phyloP scores from a whole-genome alignment of 768 basidiomycete genomes.

The Favolaschia claudopus region DNA sequence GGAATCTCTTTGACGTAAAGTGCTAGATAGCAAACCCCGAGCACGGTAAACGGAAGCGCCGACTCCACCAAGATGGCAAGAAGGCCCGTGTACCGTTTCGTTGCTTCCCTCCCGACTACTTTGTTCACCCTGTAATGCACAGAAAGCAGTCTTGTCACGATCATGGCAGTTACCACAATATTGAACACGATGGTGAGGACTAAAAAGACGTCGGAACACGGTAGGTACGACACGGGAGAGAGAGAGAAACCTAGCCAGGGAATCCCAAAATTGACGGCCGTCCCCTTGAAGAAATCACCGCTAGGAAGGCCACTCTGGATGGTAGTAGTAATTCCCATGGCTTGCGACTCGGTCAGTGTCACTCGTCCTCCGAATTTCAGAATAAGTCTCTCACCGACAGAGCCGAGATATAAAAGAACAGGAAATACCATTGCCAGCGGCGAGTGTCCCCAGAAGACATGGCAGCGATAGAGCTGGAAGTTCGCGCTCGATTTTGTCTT shows the following conservation, averaged over 20 bases:
- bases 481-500: neutral
- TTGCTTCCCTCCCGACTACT: conserved; percentile 27
- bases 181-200: conserved; percentile 37
- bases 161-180: conserved; percentile 38
- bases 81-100: conserved; percentile 38
- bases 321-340: conserved; percentile 35
- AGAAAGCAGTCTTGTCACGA: conserved; percentile 36
- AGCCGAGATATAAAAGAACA: conserved; percentile 19
- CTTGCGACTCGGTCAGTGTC: conserved; percentile 20
- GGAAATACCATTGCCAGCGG: conserved; percentile 21
- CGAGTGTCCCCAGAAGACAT: conserved; percentile 35
- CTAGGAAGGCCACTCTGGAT: conserved; percentile 34
- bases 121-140: conserved; percentile 26
- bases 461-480: conserved; percentile 40
- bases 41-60: conserved; percentile 39
- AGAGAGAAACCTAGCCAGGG: conserved; percentile 33
- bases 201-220: conserved; percentile 27
- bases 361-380: neutral
- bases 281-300: conserved; percentile 34
- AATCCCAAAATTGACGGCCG: conserved; percentile 33
- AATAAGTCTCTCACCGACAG: conserved; percentile 17
- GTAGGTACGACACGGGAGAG: conserved; percentile 14
- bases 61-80: conserved; percentile 40
- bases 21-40: conserved; percentile 40
- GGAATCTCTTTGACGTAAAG: conserved; percentile 39